Evolutionary conservation across 768 basidiomycete species (phyloP), one percentile per base, ranked within the genome.

Genomic region (Tubosaeta sp.): DNA sequence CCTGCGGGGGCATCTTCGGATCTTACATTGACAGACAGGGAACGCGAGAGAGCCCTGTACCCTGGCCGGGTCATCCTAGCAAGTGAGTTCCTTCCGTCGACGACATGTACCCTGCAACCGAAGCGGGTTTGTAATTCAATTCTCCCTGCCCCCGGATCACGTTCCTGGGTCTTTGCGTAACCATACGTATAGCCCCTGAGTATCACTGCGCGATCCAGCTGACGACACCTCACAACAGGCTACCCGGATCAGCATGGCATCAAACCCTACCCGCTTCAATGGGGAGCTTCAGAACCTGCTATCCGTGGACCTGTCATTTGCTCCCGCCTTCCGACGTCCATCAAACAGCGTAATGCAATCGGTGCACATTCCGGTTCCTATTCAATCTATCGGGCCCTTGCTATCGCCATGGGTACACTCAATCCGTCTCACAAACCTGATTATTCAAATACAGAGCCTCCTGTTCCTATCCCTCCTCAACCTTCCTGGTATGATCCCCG

Each of bases 181-280:
- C 52, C 25, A 48, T 43, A 48, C 49, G 39, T 42, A 58, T 43
- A 41, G 16, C 48, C 42, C 43, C 50, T 38, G 38, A 32, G n/a
- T 38, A 52, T 33, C 43, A 46, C 45, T 56, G 43, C 42, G 22
- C 26, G n/a, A 22, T 22, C 37, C 10, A 22, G 42, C 60, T 62
- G 43, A 63, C 55, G 43, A 32, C 37, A 49, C 29, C 42, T 14
- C n/a, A 6, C 34, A 22, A 47, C 55, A 80, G 76, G 92, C 2
- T 95, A 97, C 67, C 93, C 95, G n/a, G 89, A 88, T 62, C 93
- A 97, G 63, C 84, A 90, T 63, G 91, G 91, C 8, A 91, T 95
- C 64, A 73, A 78, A 35, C 95, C 95, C 0, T 78, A 82, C 64
- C 82, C 84, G 0, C 76, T 98, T 17, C 71, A 74, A 25, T 97